These are phyloP conservation scores for Pulveroboletus sp. DNA, from an alignment of 768 basidiomycete species.

Conservation along the genomic window DNA sequence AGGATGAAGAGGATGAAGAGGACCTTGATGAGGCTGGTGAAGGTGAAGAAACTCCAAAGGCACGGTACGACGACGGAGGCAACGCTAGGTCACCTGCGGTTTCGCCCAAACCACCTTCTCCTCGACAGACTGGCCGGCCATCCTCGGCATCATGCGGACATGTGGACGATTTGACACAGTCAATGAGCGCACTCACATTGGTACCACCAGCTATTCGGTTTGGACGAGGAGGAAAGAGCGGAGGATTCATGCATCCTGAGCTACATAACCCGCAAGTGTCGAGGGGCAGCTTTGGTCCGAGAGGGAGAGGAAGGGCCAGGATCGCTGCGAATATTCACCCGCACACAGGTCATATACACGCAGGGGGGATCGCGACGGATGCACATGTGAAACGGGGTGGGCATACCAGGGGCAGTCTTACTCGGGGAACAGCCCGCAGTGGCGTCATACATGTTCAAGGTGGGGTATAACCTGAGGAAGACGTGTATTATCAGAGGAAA, in stretches of 20 bases:
- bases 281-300: slow-evolving; percentile 26
- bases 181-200: slow-evolving; percentile 49
- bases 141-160: slow-evolving; percentile 16
- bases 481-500: too few relatives aligned
- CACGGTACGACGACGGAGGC: slow-evolving; percentile 14
- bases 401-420: slow-evolving; percentile 9
- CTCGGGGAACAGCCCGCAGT: slow-evolving; percentile 15
- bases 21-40: slow-evolving; percentile 21
- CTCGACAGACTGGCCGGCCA: slow-evolving; percentile 19
- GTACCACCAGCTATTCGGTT: slow-evolving; percentile 71
- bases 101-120: slow-evolving; percentile 17
- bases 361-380: slow-evolving; percentile 2
- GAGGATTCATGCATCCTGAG: slow-evolving; percentile 45
- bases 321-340: slow-evolving; percentile 22
- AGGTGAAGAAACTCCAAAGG: slow-evolving; percentile 28
- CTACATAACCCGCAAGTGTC: slow-evolving; percentile 31
- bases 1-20: slow-evolving; percentile 13
- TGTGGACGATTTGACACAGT: slow-evolving; percentile 49
- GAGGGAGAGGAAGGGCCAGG: slow-evolving; percentile 31
- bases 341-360: slow-evolving; percentile 11
- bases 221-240: slow-evolving; percentile 63
- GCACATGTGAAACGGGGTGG: slow-evolving; percentile 3
- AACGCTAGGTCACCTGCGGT: slow-evolving; percentile 18
- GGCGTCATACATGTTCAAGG: slow-evolving; percentile 3
- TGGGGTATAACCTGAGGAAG: neutral